These are phyloP conservation scores for Macrophomina pseudophaseolina DNA, from an alignment of 2,329 filamentous ascomycete genomes.

Conservation along the genomic window DNA sequence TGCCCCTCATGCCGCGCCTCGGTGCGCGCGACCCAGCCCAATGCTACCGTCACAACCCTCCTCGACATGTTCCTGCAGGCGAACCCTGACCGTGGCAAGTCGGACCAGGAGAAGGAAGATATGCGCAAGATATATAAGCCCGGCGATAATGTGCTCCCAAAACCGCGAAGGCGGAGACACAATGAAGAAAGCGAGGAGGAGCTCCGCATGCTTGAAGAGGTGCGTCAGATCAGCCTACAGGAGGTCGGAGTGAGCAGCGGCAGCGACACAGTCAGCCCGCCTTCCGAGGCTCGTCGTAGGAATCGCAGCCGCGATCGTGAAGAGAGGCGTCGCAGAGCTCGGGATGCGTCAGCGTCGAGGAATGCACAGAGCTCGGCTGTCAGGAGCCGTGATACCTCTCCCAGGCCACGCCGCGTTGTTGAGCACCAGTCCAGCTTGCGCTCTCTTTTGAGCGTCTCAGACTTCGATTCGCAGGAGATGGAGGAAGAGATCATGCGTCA, in stretches of 20 bases:
- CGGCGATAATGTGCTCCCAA: constrained; percentile 80
- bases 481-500: constrained; percentile 88
- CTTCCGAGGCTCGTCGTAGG: constrained; percentile 45
- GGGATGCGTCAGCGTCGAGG: constrained; percentile 1
- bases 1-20: constrained; percentile 90
- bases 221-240: constrained; percentile 74
- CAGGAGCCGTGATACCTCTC: constrained; percentile 3
- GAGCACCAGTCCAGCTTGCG: constrained; percentile 90
- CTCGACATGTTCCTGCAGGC: constrained; percentile 85
- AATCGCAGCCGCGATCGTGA: constrained; percentile 38
- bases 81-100: constrained; percentile 76
- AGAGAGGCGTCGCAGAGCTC: constrained; percentile 27
- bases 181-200: constrained; percentile 70
- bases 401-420: constrained; percentile 60
- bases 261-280: constrained; percentile 41
- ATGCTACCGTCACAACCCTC: constrained; percentile 87
- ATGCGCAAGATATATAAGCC: constrained; percentile 77
- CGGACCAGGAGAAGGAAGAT: constrained; percentile 74
- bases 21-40: constrained; percentile 85
- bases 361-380: not conserved
- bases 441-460: constrained; percentile 80
- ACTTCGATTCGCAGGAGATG: constrained; percentile 77
- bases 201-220: constrained; percentile 70
- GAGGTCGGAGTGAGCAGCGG: constrained; percentile 60
- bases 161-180: constrained; percentile 51